Evolutionary conservation across 1,284 basidiomycete genomes (phyloP), one percentile per base, ranked within the genome.

Genomic region (Ganoderma resinaceum): DNA sequence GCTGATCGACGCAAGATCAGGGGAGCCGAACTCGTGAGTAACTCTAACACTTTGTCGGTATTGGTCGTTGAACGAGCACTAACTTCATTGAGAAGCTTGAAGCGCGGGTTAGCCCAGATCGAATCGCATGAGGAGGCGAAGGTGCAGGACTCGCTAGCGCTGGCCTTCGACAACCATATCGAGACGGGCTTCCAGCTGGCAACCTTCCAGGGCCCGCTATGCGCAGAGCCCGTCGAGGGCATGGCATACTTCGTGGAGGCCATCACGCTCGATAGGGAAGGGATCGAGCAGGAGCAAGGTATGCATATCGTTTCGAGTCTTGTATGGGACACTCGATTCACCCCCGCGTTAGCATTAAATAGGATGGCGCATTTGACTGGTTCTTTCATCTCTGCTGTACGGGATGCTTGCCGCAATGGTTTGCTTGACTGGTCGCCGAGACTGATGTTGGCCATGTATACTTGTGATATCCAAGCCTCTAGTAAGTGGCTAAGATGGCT

Each of bases 371-470:
- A 97, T 76, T 89, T 95, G 42, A 91, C 92, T 4, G 97, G 94
- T 38, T 95, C 95, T 9, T 83, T 98, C 62, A 97, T 98, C 75
- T 95, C 97, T 20, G 87, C 91, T 8, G 90, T 96, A 55, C 89
- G 93, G 77, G 98, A 99, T 76, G 92, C 94, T 0, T 99, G 96
- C 77, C 88, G 94, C 68, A 91, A 90, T 71, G 96, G 93, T 0
- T 80, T 99, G 71, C 83, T 99, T 59, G 98, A 99, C 80, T 99
- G 98, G 98, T 98, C 96, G 9, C 98, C 98, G 20, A 88, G 98
- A 53, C 86, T 99, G 73, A 95, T 98, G 91, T 85, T 99, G 66
- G 98, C 98, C 1, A 99, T 99, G 95, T 99, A 99, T 82, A 93
- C 93, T 7, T 99, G 98, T 81, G 97, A 99, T 78, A 99, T 99